phyloP scores from a whole-genome alignment of 495 filamentous ascomycete species.

The Tetracladium setigerum region DNA sequence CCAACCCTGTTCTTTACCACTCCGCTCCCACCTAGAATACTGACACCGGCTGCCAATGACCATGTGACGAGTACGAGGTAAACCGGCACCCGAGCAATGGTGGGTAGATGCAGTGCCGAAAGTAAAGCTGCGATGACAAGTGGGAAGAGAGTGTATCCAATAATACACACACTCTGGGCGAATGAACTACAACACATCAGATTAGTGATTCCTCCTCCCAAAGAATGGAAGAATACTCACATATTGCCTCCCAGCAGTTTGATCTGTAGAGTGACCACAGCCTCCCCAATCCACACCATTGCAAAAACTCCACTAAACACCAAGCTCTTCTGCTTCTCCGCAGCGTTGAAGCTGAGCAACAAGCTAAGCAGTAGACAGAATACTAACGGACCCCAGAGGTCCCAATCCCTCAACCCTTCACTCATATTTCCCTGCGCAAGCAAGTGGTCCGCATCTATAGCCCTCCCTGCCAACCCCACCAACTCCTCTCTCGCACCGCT shows the following conservation, averaged over 20 bases:
- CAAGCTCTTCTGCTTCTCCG: slow-evolving; percentile 67
- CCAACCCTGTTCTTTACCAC: slow-evolving; percentile 92
- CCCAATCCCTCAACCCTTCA: slow-evolving; percentile 87
- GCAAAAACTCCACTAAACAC: slow-evolving; percentile 96
- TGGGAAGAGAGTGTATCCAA: slow-evolving; percentile 98
- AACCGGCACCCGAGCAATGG: slow-evolving; percentile 76
- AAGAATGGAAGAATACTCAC: slow-evolving; percentile 47
- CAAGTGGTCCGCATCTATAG: slow-evolving; percentile 54
- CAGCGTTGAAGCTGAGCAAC: slow-evolving; percentile 71
- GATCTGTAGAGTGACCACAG: slow-evolving; percentile 96
- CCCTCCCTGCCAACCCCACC: slow-evolving; percentile 48
- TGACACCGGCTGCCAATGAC: slow-evolving; percentile 91
- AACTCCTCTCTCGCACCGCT: slow-evolving; percentile 54
- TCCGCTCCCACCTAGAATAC: slow-evolving; percentile 90
- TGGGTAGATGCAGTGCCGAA: slow-evolving; percentile 69
- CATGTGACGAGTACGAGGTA: slow-evolving; percentile 82
- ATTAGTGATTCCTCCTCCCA: slow-evolving; percentile 5
- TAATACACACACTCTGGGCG: slow-evolving; percentile 94
- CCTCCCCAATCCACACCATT: slow-evolving; percentile 94
- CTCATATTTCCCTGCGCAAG: slow-evolving; percentile 74
- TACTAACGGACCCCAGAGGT: slow-evolving; percentile 91
- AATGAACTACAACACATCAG: slow-evolving; percentile 64
- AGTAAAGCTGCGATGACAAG: slow-evolving; percentile 88
- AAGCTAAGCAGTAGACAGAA: slow-evolving; percentile 85
- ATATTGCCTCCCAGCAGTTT: slow-evolving; percentile 96